Percentiles rank a stretch among this genome's conserved stretches.
Evolutionary conservation across 768 basidiomycete species (phyloP).

Genomic region (Boletus barrowsii): DNA sequence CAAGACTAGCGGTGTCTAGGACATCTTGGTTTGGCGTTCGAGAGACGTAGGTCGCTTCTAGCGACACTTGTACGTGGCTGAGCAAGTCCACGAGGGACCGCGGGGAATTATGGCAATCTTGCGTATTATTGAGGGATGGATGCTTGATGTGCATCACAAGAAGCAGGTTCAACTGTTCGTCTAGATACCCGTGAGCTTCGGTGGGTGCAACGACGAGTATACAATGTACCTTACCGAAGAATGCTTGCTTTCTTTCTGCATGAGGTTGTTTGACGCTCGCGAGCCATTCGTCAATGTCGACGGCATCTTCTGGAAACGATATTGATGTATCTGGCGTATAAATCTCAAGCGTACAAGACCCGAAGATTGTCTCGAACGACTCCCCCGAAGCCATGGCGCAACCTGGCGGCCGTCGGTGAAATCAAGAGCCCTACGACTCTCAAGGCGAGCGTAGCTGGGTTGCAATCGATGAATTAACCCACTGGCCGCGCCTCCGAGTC

Average conservation of each 20-base stretch:
- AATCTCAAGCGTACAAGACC: slow-evolving; percentile 56
- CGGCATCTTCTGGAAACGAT: slow-evolving; percentile 49
- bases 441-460: background rate
- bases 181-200: slow-evolving; percentile 33
- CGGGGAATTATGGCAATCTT: slow-evolving; percentile 29
- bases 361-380: slow-evolving; percentile 63
- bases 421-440: background rate
- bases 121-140: slow-evolving; percentile 32
- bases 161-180: slow-evolving; percentile 54
- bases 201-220: slow-evolving; percentile 6
- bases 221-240: slow-evolving; percentile 59
- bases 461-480: background rate
- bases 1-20: slow-evolving; percentile 37
- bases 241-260: slow-evolving; percentile 61
- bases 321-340: slow-evolving; percentile 63
- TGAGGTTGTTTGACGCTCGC: slow-evolving; percentile 38
- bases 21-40: slow-evolving; percentile 37
- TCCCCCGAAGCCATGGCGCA: slow-evolving; percentile 29
- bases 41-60: slow-evolving; percentile 80
- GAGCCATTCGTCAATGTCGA: slow-evolving; percentile 54
- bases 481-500: no score
- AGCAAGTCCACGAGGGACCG: slow-evolving; percentile 54
- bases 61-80: slow-evolving; percentile 68
- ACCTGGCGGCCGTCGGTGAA: background rate
- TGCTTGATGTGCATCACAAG: slow-evolving; percentile 37